Evolutionary conservation across 1,284 basidiomycete genomes (phyloP).

Genomic region (Cryptococcus amylolentus): DNA sequence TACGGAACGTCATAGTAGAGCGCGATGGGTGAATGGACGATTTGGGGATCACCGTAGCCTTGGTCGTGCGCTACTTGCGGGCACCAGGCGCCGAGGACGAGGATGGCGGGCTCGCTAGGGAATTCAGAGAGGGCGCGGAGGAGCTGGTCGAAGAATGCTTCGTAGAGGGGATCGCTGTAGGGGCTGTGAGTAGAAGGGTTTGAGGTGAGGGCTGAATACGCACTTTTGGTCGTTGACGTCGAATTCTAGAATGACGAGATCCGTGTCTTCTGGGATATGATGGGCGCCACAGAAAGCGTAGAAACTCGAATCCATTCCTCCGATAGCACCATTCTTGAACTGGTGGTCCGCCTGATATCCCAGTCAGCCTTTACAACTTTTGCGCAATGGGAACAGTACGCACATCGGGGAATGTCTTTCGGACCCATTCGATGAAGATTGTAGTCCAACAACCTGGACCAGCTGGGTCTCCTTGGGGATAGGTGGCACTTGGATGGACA

Average conservation of each 20-base stretch:
- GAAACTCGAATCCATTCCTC: conserved; percentile 49
- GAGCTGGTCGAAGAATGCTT: conserved; percentile 48
- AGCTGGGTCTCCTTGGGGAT: conserved; percentile 42
- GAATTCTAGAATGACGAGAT: conserved; percentile 49
- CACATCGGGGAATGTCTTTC: conserved; percentile 35
- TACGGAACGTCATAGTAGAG: conserved; percentile 49
- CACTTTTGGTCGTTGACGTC: conserved; percentile 50
- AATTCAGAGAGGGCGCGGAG: conserved; percentile 47
- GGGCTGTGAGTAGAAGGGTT: not conserved
- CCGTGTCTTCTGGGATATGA: conserved; percentile 44
- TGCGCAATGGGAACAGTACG: not conserved
- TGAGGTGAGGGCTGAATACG: conserved; percentile 4
- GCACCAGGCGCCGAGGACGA: conserved; percentile 48
- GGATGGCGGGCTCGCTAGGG: conserved; percentile 40
- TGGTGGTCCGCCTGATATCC: conserved; percentile 19
- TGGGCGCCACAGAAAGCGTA: conserved; percentile 50
- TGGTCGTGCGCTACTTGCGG: conserved; percentile 45
- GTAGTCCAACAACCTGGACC: conserved; percentile 47
- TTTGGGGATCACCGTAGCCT: conserved; percentile 48
- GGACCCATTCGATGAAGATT: conserved; percentile 39
- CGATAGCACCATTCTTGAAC: conserved; percentile 45
- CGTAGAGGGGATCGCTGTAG: conserved; percentile 34
- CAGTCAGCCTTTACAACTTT: not conserved
- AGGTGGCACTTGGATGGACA: conserved; percentile 38
- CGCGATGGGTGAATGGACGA: conserved; percentile 46